Base-by-base conservation (phyloP, 2,329 filamentous ascomycete species). In the Ophiocordyceps camponoti-floridani region DNA sequence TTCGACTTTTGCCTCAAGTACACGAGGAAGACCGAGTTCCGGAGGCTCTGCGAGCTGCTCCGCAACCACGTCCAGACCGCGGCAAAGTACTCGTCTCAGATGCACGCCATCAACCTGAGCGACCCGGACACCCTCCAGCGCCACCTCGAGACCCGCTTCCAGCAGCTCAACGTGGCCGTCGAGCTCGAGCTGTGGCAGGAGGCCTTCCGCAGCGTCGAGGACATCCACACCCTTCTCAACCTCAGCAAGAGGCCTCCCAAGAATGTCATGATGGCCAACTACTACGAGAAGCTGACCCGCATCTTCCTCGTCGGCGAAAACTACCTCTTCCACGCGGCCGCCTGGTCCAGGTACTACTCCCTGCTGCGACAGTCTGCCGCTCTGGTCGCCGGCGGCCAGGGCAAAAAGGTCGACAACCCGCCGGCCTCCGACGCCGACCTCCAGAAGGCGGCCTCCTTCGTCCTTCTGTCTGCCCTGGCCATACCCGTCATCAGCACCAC, bases 181-280 rank as follows among this genome's bases (percentile, higher is more conserved):
- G 91, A 98, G 68, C 75, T 98, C 46, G 91, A 98, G 67, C 70
- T 98, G 41, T 98, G 91, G 91, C 91, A 98, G 67, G 91, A 98
- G 70, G 91, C 91, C 51, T 98, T 98, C 82, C 84, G 91, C 63
- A 95, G 87, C 59, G 89, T 98, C 43, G 91, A 98, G 68, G 91
- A 98, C 61, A 96, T 96, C 54, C 91, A 98, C 69, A 96, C 88
- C 44, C 77, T 98, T 45, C 79, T 98, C 53, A 96, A 82, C 69
- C 75, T 96, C 54, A 96, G 89, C 81, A 96, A 96, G 77, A 84
- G 91, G 46, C 88, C 88, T 37, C 82, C 91, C 45, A 96, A 96
- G 81, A 95, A 95, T 62, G 74, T 95, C 60, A 96, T 98, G 91
- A 98, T 98, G 91, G 91, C 91, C 67, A 98, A 96, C 72, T 98